Base-by-base conservation (phyloP, 805 yeast genomes). In the Candida michaelii region DNA sequence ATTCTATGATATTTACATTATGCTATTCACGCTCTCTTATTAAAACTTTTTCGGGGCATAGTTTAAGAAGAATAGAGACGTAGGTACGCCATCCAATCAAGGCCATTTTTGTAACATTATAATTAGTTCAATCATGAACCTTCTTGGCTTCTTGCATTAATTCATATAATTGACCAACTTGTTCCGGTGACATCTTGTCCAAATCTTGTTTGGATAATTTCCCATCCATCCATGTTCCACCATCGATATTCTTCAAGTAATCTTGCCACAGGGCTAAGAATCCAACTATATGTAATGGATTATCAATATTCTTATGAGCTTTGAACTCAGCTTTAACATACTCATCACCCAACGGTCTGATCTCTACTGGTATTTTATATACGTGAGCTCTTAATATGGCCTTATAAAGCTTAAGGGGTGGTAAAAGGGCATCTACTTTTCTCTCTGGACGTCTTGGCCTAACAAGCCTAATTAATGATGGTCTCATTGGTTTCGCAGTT, bases 251-350 rank as follows among this genome's bases (percentile, higher is more conserved):
- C 10, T 73, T 66, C 47, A 85, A 70, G 54, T 86, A 86, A 47
- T 84, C 91, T 62, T 93, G 99, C 99, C 99, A 93, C 46, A 88
- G 83, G 1, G 95, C 80, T 47, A 93, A 71, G 54, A 93, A 93
- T 9, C 97, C 99, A 9, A 93, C 89, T 25, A 93, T 89, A 57
- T 91, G 95, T 17, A 89, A 72, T 3, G 99, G 98, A 60, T 93
- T 89, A 50, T 89, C 96, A 5, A 84, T 76, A 36, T 70, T 63
- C 46, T 81, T 77, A 65, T 93, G 99, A 5, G 90, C 83, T 54
- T 82, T 80, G 70, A 93, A 93, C 66, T 93, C 99, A 27, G 83
- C 78, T 58, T 82, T 85, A 39, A 91, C 96, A 60, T 93, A 93
- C 51, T 80, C 74, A 62, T 93, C 97, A 3, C 99, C 99, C 16